Conservation (phyloP, 139 green algal genomes). For the Zygnema cylindricum region DNA sequence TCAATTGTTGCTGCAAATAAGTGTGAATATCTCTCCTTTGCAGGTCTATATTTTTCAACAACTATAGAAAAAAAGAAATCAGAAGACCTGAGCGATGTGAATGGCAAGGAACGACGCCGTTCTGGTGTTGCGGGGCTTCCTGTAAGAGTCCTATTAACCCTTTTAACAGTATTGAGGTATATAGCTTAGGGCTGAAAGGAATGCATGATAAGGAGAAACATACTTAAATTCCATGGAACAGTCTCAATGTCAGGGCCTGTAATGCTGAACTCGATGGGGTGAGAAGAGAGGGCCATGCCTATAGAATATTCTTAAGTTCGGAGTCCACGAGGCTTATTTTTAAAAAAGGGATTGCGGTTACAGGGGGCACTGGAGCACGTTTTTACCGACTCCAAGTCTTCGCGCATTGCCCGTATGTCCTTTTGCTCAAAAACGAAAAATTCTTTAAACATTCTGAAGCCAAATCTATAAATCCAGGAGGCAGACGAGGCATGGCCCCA, state of each 20-base stretch:
- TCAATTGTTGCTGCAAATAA: no score
- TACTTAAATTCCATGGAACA: background rate
- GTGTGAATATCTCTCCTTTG: no score
- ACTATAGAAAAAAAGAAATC: background rate
- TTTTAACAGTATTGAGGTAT: no score
- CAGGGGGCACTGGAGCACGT: constrained; percentile 50
- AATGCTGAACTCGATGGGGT: no score
- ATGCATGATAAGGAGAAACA: background rate
- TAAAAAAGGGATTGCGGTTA: background rate
- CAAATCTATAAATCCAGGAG: no score
- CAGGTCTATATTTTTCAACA: constrained; percentile 34
- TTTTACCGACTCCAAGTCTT: constrained; percentile 48
- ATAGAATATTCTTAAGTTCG: background rate
- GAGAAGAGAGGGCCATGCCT: background rate
- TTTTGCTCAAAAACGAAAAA: background rate
- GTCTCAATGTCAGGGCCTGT: background rate
- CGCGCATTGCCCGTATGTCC: constrained; percentile 43
- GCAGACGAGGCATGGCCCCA: background rate
- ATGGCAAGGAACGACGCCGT: constrained; percentile 22
- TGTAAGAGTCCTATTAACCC: background rate
- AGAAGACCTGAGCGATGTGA: background rate
- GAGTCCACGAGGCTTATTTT: background rate
- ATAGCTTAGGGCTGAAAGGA: no score
- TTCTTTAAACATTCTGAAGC: no score
- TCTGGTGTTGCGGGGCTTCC: background rate